These are phyloP conservation scores for Hanseniaspora guilliermondii DNA, from an alignment of 805 yeast genomes.

Conservation along the genomic window DNA sequence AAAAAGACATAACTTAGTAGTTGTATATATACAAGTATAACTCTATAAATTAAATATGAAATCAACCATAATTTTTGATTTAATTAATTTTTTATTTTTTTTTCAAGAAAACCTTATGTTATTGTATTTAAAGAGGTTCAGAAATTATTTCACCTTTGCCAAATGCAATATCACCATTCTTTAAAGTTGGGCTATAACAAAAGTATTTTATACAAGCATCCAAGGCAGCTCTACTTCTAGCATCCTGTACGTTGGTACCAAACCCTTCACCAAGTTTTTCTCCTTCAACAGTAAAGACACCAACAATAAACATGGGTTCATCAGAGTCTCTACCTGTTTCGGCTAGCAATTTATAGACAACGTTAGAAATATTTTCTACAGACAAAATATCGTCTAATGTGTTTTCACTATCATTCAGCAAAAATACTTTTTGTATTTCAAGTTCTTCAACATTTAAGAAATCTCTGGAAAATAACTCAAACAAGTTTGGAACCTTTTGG, in stretches of 20 bases:
- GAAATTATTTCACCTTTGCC: slow-evolving; percentile 29
- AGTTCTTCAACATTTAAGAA: slow-evolving; percentile 33
- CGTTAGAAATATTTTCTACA: slow-evolving; percentile 59
- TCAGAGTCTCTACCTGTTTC: slow-evolving; percentile 85
- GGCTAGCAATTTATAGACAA: slow-evolving; percentile 70
- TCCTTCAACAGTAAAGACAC: slow-evolving; percentile 66
- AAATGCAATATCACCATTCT: slow-evolving; percentile 42
- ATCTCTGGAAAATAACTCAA: slow-evolving; percentile 20
- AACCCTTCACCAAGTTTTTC: slow-evolving; percentile 86
- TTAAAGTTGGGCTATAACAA: slow-evolving; percentile 67
- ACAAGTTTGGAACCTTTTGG: background rate
- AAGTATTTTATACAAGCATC: slow-evolving; percentile 86
- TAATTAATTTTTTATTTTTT: slow-evolving; percentile 6
- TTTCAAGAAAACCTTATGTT: background rate
- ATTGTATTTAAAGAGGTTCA: background rate
- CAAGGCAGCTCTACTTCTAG: slow-evolving; percentile 83
- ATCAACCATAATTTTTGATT: background rate
- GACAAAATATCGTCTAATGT: slow-evolving; percentile 67
- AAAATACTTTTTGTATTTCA: slow-evolving; percentile 60
- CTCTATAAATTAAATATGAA: background rate
- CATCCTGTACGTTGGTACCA: slow-evolving; percentile 81
- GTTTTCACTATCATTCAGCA: slow-evolving; percentile 73
- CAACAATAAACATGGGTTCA: slow-evolving; percentile 80
- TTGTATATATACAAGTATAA: slow-evolving; percentile 3
- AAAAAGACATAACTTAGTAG: no score